Percentiles rank a stretch among this genome's conserved stretches.
Evolutionary conservation across 345 rosid genomes (phyloP).

Genomic region (Isatis tinctoria): DNA sequence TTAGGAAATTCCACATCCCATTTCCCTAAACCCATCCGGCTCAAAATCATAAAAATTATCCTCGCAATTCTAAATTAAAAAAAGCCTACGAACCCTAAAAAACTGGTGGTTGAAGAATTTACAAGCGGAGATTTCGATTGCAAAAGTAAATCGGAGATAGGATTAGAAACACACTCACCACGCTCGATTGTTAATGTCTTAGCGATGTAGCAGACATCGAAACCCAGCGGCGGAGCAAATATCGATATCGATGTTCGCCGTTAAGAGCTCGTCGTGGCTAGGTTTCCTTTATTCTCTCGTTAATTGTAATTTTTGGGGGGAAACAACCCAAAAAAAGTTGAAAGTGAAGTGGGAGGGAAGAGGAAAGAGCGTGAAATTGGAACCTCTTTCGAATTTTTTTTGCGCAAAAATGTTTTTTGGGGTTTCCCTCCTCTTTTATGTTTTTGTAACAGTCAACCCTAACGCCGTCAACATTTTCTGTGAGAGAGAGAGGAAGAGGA

Average conservation of each 20-base stretch:
- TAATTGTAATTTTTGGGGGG: background rate
- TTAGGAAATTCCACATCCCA: background rate
- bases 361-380: conserved; percentile 3
- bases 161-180: conserved; percentile 3
- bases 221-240: conserved; percentile 9
- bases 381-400: background rate
- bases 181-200: conserved; percentile 8
- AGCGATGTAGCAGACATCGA: background rate
- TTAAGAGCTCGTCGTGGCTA: conserved; percentile 12
- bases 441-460: background rate
- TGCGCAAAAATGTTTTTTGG: background rate
- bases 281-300: background rate
- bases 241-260: background rate
- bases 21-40: background rate
- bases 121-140: background rate
- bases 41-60: background rate
- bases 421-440: conserved; percentile 7
- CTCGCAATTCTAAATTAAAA: background rate
- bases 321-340: background rate
- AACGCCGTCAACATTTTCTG: conserved; percentile 17
- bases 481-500: background rate
- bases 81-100: background rate
- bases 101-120: background rate
- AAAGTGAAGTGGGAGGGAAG: conserved; percentile 26
- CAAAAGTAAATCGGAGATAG: conserved; percentile 5